phyloP scores from a whole-genome alignment of 73 alveolate species.

The Paramecium sexaurelia region DNA sequence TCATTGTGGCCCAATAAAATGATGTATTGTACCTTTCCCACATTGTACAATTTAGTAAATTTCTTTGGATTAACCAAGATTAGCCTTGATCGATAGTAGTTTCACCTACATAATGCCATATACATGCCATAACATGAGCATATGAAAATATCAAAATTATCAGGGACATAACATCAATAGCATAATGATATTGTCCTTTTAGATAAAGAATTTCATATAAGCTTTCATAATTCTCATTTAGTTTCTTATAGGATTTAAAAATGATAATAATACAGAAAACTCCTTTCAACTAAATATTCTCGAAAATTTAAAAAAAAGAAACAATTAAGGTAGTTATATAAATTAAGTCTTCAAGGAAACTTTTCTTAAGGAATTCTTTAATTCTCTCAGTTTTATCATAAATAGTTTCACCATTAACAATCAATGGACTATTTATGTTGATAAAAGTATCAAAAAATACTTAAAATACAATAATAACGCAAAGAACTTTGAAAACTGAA shows the following conservation, averaged over 20 bases:
- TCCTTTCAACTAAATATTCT: not conserved
- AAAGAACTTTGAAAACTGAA: not conserved
- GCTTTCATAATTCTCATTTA: not conserved
- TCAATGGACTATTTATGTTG: not conserved
- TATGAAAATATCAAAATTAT: not conserved
- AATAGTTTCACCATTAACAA: not conserved
- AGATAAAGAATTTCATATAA: not conserved
- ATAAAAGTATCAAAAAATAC: not conserved
- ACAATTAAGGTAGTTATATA: not conserved
- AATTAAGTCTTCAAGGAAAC: not conserved
- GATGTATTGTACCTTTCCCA: conserved; percentile 41
- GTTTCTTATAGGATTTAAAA: not conserved
- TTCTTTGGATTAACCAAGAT: not conserved
- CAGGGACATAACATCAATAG: not conserved
- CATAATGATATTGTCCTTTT: not conserved
- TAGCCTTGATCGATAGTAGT: not conserved
- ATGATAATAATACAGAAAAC: not conserved
- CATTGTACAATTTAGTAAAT: not conserved
- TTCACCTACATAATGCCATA: conserved; percentile 26
- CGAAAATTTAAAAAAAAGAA: not conserved
- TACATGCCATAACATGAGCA: conserved; percentile 39
- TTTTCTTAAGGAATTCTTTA: not conserved
- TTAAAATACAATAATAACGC: not conserved
- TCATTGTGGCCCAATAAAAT: conserved; percentile 66
- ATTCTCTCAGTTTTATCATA: not conserved